These are phyloP conservation scores for Boletus reticuloceps DNA, from an alignment of 768 basidiomycete genomes.

Conservation along the genomic window DNA sequence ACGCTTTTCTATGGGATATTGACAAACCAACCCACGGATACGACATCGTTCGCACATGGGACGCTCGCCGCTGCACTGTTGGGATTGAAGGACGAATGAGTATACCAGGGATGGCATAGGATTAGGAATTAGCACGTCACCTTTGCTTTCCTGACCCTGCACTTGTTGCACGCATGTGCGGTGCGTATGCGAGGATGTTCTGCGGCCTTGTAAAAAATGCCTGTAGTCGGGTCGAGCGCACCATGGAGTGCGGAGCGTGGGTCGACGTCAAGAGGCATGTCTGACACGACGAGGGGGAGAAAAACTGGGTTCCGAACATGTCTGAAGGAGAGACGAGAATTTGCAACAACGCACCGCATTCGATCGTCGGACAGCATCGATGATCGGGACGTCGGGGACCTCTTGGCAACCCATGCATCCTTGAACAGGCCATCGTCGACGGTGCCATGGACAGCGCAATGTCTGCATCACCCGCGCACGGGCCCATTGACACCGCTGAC, in stretches of 20 bases:
- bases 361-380: no score
- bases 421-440: no score
- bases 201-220: constrained; percentile 62
- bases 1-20: constrained; percentile 55
- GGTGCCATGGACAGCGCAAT: no score
- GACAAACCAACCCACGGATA: constrained; percentile 55
- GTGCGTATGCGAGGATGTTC: constrained; percentile 68
- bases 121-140: constrained; percentile 34
- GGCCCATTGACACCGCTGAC: no score
- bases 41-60: constrained; percentile 67
- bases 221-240: constrained; percentile 33
- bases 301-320: background rate
- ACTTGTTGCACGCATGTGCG: constrained; percentile 74
- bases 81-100: background rate
- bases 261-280: background rate
- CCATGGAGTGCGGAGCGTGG: constrained; percentile 45
- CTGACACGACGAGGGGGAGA: background rate
- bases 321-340: background rate
- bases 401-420: no score
- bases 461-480: no score
- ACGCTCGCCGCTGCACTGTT: constrained; percentile 69
- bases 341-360: no score
- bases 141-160: constrained; percentile 71
- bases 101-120: background rate
- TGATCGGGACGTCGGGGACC: no score